Conservation (phyloP, 306 rosid genomes). For the Vachellia collinsii region DNA sequence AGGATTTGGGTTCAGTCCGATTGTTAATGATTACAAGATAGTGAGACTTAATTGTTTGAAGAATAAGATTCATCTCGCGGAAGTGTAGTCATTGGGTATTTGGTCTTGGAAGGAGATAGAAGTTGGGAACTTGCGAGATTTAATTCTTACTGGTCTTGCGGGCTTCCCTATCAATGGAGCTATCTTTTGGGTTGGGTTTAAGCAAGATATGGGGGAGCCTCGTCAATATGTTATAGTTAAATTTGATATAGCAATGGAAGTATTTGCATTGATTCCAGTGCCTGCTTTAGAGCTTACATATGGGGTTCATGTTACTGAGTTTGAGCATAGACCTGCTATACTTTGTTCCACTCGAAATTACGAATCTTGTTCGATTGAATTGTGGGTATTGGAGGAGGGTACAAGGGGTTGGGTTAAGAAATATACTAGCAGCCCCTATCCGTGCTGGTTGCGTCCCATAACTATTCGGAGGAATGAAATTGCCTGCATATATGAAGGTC, state of each 20-base stretch:
- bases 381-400: background rate
- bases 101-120: background rate
- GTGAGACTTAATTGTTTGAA: background rate
- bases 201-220: no score
- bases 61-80: background rate
- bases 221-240: background rate
- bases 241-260: background rate
- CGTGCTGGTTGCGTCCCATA: background rate
- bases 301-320: background rate
- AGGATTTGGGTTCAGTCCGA: background rate
- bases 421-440: background rate
- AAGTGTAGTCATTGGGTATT: background rate
- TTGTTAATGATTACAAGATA: background rate
- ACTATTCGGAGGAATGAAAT: background rate
- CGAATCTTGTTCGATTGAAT: background rate
- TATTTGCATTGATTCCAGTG: background rate
- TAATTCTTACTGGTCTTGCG: no score
- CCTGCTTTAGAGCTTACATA: background rate
- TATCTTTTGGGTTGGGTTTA: background rate
- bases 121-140: background rate
- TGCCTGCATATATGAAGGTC: background rate
- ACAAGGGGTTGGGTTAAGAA: background rate
- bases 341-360: background rate
- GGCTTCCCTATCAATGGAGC: background rate
- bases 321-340: background rate